Conservation (phyloP, 768 basidiomycete species). For the Calocybe indica region DNA sequence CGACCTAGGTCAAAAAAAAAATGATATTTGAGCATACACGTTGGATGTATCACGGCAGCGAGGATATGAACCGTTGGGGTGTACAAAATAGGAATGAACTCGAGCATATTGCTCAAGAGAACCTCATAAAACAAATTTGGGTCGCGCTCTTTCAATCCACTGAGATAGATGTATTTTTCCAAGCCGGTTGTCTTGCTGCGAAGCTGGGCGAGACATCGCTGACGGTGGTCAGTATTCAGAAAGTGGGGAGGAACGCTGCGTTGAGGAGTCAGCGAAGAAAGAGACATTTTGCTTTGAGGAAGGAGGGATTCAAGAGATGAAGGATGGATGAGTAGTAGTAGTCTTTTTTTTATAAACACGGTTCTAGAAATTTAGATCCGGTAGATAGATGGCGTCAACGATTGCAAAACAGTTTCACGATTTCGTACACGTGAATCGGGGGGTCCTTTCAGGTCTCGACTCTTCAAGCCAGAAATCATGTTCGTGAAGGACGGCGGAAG, state of each 20-base stretch:
- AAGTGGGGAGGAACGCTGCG: conserved; percentile 20
- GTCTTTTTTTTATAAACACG: too few species aligned
- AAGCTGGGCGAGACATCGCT: conserved; percentile 51
- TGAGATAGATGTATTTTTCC: conserved; percentile 70
- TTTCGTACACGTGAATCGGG: too few species aligned
- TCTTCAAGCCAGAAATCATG: too few species aligned
- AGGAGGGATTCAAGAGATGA: conserved; percentile 34
- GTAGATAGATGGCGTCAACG: too few species aligned
- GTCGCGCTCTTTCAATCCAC: conserved; percentile 57
- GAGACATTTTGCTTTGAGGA: conserved; percentile 4
- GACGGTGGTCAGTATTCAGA: conserved; percentile 42
- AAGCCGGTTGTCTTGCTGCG: conserved; percentile 50
- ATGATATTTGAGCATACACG: conserved; percentile 4
- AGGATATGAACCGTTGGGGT: conserved; percentile 53
- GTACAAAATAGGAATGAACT: conserved; percentile 66
- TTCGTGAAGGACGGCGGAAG: too few species aligned
- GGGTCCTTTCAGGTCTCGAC: too few species aligned
- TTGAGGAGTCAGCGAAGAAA: neutral
- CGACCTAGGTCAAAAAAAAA: conserved; percentile 34
- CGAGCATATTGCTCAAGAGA: conserved; percentile 54
- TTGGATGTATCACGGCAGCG: conserved; percentile 1
- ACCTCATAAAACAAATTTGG: conserved; percentile 62
- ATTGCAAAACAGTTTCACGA: too few species aligned
- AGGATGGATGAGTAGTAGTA: conserved; percentile 1
- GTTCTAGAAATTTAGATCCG: too few species aligned